Evolutionary conservation across 2,329 filamentous ascomycete genomes (phyloP).

Genomic region (Fusarium compactum): DNA sequence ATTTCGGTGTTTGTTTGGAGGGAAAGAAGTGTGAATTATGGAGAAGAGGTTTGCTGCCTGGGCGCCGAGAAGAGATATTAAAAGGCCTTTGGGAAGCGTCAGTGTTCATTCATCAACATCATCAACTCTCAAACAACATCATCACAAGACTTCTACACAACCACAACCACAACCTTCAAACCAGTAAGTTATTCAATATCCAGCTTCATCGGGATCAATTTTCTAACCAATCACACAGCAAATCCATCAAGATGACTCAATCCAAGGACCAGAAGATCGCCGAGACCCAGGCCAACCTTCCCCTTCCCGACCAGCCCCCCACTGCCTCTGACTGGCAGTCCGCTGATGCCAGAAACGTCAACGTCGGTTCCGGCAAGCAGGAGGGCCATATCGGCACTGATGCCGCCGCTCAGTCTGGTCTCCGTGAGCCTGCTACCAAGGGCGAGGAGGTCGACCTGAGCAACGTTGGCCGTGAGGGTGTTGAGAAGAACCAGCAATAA

Average conservation of each 20-base stretch:
- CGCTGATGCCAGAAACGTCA: constrained; percentile 74
- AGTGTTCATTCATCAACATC: background rate
- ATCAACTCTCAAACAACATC: constrained; percentile 2
- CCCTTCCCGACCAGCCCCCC: constrained; percentile 82
- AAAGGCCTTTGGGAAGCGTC: constrained; percentile 18
- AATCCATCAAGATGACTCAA: constrained; percentile 54
- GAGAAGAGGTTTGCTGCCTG: background rate
- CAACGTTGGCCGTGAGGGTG: constrained; percentile 71
- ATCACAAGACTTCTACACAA: constrained; percentile 7
- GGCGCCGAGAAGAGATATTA: constrained; percentile 11
- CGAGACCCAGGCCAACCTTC: constrained; percentile 77
- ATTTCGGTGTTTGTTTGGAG: constrained; percentile 3
- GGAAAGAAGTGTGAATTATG: constrained; percentile 1
- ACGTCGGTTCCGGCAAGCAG: constrained; percentile 73
- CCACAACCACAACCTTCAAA: constrained; percentile 8
- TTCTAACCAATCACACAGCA: constrained; percentile 6
- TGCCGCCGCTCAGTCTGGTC: constrained; percentile 61
- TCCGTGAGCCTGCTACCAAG: constrained; percentile 71
- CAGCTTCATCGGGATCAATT: background rate
- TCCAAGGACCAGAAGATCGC: constrained; percentile 75
- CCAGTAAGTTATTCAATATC: constrained; percentile 1
- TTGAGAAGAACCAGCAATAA: constrained; percentile 35
- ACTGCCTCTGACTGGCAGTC: constrained; percentile 84
- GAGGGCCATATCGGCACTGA: constrained; percentile 66
- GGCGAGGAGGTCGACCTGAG: constrained; percentile 67